phyloP scores from a whole-genome alignment of 176 grass and related monocot genomes.

The Tillandsia leiboldiana region DNA sequence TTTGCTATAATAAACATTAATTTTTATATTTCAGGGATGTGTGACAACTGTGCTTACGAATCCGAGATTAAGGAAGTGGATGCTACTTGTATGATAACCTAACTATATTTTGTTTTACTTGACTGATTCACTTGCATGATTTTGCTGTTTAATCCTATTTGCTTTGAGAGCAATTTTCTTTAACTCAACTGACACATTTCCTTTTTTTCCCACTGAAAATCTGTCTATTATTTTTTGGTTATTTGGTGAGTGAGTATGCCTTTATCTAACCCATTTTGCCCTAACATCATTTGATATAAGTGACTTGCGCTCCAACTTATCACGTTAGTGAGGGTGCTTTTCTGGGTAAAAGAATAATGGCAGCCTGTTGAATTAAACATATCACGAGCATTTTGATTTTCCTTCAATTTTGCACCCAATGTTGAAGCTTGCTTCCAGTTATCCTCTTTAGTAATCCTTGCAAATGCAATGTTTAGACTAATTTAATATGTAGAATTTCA shows the following conservation, averaged over 20 bases:
- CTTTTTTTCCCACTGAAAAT: neutral
- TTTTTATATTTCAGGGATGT: constrained; percentile 38
- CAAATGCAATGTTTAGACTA: no score
- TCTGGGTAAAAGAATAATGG: neutral
- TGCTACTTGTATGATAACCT: constrained; percentile 24
- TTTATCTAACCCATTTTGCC: neutral
- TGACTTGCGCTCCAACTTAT: neutral
- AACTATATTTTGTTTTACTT: neutral
- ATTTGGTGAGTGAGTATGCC: neutral
- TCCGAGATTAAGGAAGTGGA: constrained; percentile 38
- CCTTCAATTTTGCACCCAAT: no score
- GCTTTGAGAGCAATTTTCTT: neutral
- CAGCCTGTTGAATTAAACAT: neutral
- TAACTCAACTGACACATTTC: neutral
- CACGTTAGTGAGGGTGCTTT: neutral
- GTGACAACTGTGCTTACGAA: constrained; percentile 45
- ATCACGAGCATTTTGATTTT: no score
- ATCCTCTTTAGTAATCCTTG: no score
- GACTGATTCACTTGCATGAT: neutral
- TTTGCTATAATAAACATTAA: neutral
- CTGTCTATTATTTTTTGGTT: neutral
- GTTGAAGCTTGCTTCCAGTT: no score
- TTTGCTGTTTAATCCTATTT: neutral
- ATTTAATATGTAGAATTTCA: no score
- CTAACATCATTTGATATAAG: neutral